Conservation (phyloP, 2,329 filamentous ascomycete species). For the Ascochyta fabae region DNA sequence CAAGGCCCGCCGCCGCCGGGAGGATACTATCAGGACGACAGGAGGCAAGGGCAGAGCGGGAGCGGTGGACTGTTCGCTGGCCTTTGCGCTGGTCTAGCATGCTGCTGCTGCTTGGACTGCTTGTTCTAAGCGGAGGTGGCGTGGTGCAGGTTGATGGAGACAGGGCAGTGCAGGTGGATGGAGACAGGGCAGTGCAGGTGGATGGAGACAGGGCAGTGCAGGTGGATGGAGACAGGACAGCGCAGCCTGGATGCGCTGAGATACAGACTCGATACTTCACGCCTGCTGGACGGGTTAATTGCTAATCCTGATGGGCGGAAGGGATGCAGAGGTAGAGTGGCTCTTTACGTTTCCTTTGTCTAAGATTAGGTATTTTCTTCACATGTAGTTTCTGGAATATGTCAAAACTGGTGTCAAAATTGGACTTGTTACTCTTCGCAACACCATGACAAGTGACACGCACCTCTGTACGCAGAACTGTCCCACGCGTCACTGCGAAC, state of each 20-base stretch:
- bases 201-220: neutral
- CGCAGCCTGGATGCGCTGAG: neutral
- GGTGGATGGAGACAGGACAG: neutral
- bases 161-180: neutral
- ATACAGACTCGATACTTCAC: slow-evolving; percentile 11
- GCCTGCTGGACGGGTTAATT: slow-evolving; percentile 22
- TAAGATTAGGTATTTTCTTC: neutral
- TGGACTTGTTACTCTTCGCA: neutral
- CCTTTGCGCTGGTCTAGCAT: slow-evolving; percentile 54
- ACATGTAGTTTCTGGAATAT: neutral
- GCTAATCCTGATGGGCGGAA: slow-evolving; percentile 11
- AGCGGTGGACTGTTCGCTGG: slow-evolving; percentile 52
- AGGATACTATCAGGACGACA: slow-evolving; percentile 50
- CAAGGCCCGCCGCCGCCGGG: slow-evolving; percentile 41
- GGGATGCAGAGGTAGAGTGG: neutral
- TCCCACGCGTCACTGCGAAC: slow-evolving; percentile 4
- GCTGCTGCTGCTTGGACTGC: slow-evolving; percentile 61
- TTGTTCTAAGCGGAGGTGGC: slow-evolving; percentile 49
- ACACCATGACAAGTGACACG: neutral
- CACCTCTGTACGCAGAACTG: neutral
- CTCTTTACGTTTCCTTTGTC: slow-evolving; percentile 3
- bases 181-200: neutral
- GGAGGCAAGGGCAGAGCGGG: slow-evolving; percentile 37
- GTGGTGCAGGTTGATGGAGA: neutral
- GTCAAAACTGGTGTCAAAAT: neutral